Evolutionary conservation across 768 basidiomycete species (phyloP).

Genomic region (Lepiota brunneoincarnata): DNA sequence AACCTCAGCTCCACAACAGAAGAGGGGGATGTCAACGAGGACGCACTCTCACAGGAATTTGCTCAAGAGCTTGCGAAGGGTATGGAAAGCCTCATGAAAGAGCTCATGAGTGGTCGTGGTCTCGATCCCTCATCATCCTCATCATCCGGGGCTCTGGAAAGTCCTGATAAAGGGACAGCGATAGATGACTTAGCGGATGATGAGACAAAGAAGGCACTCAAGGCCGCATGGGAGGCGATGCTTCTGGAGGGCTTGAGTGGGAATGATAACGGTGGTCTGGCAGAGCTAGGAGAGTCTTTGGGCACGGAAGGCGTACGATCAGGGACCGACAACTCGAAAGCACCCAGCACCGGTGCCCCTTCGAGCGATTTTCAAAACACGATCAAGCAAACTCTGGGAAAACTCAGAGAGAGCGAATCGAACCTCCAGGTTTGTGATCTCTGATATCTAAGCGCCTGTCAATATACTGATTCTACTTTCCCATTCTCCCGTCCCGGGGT

Average conservation of each 20-base stretch:
- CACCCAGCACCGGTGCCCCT: no score
- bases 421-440: slow-evolving; percentile 39
- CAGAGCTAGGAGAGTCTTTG: slow-evolving; percentile 17
- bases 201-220: slow-evolving; percentile 39
- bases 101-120: slow-evolving; percentile 35
- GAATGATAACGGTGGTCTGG: slow-evolving; percentile 19
- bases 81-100: slow-evolving; percentile 50
- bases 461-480: background rate
- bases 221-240: slow-evolving; percentile 72
- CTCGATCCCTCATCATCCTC: background rate
- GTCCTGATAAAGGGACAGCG: slow-evolving; percentile 18
- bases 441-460: background rate
- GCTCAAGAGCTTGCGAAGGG: slow-evolving; percentile 44
- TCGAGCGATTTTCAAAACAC: slow-evolving; percentile 55
- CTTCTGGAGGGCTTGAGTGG: slow-evolving; percentile 61
- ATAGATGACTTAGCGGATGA: slow-evolving; percentile 18
- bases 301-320: slow-evolving; percentile 4
- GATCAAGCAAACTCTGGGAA: slow-evolving; percentile 72
- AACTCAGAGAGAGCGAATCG: slow-evolving; percentile 67
- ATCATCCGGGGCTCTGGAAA: background rate
- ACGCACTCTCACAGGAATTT: slow-evolving; percentile 40
- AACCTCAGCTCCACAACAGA: slow-evolving; percentile 26
- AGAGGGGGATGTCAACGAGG: slow-evolving; percentile 28
- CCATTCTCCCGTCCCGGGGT: background rate
- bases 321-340: background rate